phyloP scores from a whole-genome alignment of 176 grass and related monocot species.

The Rhipidocladum racemiflorum region DNA sequence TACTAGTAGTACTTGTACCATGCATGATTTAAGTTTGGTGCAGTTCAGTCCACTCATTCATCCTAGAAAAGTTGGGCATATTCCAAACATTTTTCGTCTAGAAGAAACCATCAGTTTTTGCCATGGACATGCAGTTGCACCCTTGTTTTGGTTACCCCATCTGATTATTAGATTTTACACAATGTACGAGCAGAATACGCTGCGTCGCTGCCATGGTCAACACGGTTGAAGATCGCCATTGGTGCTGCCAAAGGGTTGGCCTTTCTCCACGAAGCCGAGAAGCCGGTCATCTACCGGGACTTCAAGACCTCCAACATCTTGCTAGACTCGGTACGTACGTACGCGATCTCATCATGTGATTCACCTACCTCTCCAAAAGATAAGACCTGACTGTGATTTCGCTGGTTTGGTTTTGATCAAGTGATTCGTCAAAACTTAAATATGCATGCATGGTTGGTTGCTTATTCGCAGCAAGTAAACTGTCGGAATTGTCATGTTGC shows the following conservation, averaged over 20 bases:
- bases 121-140: background rate
- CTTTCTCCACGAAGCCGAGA: slow-evolving; percentile 88
- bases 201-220: slow-evolving; percentile 78
- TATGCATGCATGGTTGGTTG: background rate
- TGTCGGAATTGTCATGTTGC: slow-evolving; percentile 19
- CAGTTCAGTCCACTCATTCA: background rate
- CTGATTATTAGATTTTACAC: background rate
- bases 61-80: background rate
- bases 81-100: slow-evolving; percentile 1
- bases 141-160: background rate
- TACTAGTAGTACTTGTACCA: background rate
- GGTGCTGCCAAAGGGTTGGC: slow-evolving; percentile 79
- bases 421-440: background rate
- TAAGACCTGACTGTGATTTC: background rate
- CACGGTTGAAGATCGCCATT: slow-evolving; percentile 83
- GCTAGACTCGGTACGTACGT: slow-evolving; percentile 75
- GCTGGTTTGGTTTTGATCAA: background rate
- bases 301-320: slow-evolving; percentile 98
- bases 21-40: background rate
- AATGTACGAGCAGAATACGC: slow-evolving; percentile 48
- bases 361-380: slow-evolving; percentile 4
- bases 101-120: background rate
- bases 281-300: slow-evolving; percentile 91
- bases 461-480: slow-evolving; percentile 2
- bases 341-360: background rate